Conservation (phyloP, 768 basidiomycete genomes). For the Hericium coralloides region DNA sequence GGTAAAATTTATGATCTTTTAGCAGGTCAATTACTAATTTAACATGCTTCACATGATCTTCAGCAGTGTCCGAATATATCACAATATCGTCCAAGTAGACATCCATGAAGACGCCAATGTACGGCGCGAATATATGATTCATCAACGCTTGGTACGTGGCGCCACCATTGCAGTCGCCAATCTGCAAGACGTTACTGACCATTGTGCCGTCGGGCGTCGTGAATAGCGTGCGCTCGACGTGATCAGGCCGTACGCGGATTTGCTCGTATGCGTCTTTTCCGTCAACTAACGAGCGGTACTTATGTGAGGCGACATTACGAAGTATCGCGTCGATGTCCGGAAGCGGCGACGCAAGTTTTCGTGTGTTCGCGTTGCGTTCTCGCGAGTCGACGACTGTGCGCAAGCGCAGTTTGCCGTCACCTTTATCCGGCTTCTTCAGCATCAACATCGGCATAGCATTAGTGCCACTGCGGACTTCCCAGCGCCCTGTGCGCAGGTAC, state of each 20-base stretch:
- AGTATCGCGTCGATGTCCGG: constrained; percentile 23
- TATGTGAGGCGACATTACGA: constrained; percentile 12
- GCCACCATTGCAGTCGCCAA: constrained; percentile 37
- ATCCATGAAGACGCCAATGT: constrained; percentile 31
- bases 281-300: constrained; percentile 15
- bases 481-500: constrained; percentile 23
- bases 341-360: constrained; percentile 18
- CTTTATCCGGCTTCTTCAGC: constrained; percentile 19
- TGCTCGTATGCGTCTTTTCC: too few species aligned
- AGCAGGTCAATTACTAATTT: constrained; percentile 23
- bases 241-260: constrained; percentile 17
- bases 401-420: constrained; percentile 14
- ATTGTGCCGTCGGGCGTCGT: constrained; percentile 27
- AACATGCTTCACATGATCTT: constrained; percentile 31
- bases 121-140: too few species aligned
- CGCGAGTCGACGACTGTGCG: constrained; percentile 19
- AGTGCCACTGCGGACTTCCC: constrained; percentile 18
- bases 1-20: constrained; percentile 20
- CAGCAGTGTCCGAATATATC: constrained; percentile 26
- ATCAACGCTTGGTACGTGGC: constrained; percentile 38
- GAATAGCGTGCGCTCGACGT: constrained; percentile 21
- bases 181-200: constrained; percentile 32
- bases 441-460: constrained; percentile 27
- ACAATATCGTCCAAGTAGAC: constrained; percentile 39
- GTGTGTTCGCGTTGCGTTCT: constrained; percentile 24